Base-by-base conservation (phyloP, 306 rosid genomes). In the Glycine soja region DNA sequence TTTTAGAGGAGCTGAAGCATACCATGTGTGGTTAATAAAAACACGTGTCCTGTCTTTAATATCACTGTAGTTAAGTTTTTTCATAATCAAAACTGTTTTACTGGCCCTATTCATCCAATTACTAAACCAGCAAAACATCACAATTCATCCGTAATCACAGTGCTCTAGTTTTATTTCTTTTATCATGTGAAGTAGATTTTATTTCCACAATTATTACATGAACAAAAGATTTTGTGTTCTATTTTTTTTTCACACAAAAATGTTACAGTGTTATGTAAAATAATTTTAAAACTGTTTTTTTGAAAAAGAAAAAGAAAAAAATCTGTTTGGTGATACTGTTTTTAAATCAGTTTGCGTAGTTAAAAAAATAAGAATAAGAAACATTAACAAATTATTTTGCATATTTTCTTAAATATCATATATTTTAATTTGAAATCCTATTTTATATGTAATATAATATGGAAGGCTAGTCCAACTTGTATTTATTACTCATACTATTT, bases 401-500 rank as follows among this genome's bases (percentile, higher is more conserved):
- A n/a, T n/a, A n/a, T n/a, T n/a, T n/a, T n/a, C n/a, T n/a, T n/a
- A n/a, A n/a, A n/a, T n/a, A n/a, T n/a, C n/a, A n/a, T n/a, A n/a
- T n/a, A n/a, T n/a, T n/a, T n/a, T n/a, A n/a, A n/a, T n/a, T n/a
- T n/a, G n/a, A n/a, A n/a, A n/a, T n/a, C n/a, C n/a, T n/a, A n/a
- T n/a, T n/a, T n/a, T n/a, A n/a, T n/a, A n/a, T n/a, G n/a, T n/a
- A n/a, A n/a, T n/a, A n/a, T n/a, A n/a, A n/a, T n/a, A n/a, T n/a
- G 69, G 50, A 75, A 80, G 32, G 81, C 18, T 56, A 54, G 54
- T 74, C 18, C 10, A 50, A 4, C 18, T 72, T n/a, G 32, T 78
- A 59, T 58, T 82, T 75, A 70, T 75, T 70, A 36, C 19, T 50
- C 34, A 15, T 74, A 82, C 70, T 53, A 76, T 84, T n/a, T 73